phyloP scores from a whole-genome alignment of 1,284 basidiomycete species.

The Fistulinella cinereoalba region DNA sequence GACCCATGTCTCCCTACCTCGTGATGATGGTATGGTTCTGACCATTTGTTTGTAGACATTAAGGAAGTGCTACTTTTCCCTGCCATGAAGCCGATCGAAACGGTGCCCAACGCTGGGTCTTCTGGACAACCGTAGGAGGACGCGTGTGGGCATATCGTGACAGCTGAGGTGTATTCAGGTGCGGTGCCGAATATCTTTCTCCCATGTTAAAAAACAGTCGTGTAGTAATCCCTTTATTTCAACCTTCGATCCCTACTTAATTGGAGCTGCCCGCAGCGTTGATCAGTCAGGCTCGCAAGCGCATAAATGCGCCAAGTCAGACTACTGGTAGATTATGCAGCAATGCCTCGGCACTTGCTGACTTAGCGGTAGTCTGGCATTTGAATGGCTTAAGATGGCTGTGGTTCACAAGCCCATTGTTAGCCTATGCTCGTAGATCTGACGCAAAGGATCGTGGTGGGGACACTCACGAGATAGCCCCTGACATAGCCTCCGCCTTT shows the following conservation, averaged over 20 bases:
- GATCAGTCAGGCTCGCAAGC: too few species aligned
- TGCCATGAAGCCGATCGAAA: slow-evolving; percentile 82
- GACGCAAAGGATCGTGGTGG: neutral
- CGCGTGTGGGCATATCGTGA: too few species aligned
- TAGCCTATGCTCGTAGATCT: too few species aligned
- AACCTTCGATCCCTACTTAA: too few species aligned
- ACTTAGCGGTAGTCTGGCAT: slow-evolving; percentile 16
- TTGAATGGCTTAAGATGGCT: slow-evolving; percentile 20
- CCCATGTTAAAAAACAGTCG: too few species aligned
- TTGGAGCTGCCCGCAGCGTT: too few species aligned
- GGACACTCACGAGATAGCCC: slow-evolving; percentile 8
- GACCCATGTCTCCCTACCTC: slow-evolving; percentile 36
- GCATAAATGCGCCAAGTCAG: too few species aligned
- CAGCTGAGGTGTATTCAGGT: too few species aligned
- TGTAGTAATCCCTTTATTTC: too few species aligned
- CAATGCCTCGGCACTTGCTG: slow-evolving; percentile 8
- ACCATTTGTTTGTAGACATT: slow-evolving; percentile 56
- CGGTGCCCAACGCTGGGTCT: slow-evolving; percentile 20
- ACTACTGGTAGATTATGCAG: too few species aligned
- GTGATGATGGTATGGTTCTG: slow-evolving; percentile 15
- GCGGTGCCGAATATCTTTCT: too few species aligned
- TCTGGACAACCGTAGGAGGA: slow-evolving; percentile 18
- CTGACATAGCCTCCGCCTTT: slow-evolving; percentile 1
- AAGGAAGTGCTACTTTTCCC: slow-evolving; percentile 90
- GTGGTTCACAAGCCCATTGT: neutral